Conservation (phyloP, 495 filamentous ascomycete species). For the Penicillium robsamsonii region DNA sequence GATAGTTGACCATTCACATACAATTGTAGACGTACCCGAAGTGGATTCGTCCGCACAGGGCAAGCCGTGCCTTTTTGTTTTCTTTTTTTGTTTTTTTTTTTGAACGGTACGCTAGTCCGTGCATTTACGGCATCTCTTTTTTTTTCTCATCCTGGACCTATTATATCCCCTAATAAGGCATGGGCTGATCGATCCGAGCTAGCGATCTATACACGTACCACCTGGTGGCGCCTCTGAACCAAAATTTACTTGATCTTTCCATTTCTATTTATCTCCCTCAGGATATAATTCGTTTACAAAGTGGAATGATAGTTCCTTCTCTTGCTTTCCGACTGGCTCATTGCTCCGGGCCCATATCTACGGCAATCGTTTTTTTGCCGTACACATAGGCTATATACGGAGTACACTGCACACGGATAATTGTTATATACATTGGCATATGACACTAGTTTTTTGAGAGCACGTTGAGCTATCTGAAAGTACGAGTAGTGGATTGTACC, state of each 20-base stretch:
- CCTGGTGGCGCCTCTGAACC: not conserved
- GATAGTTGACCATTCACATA: not conserved
- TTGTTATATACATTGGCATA: not conserved
- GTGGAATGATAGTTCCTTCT: not conserved
- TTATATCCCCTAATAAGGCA: slow-evolving; percentile 1
- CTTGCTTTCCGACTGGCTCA: slow-evolving; percentile 9
- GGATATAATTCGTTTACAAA: not conserved
- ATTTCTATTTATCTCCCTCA: not conserved
- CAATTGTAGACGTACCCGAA: not conserved
- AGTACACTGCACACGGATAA: too few relatives aligned
- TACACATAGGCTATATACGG: not conserved
- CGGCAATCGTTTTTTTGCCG: slow-evolving; percentile 6
- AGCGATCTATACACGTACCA: slow-evolving; percentile 18
- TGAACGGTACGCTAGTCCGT: slow-evolving; percentile 13
- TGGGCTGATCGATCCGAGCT: slow-evolving; percentile 13
- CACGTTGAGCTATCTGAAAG: not conserved
- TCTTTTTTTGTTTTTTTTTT: not conserved
- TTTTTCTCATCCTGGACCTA: not conserved
- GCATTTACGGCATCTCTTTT: not conserved
- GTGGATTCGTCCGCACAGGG: not conserved
- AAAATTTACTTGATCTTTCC: not conserved
- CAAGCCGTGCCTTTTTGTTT: not conserved
- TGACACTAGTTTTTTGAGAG: not conserved
- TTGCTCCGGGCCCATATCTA: not conserved
- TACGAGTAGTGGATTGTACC: not conserved